A percentile compares a stretch with the other conserved stretches of the same genome.
Evolutionary conservation across 192 early-diverging fungal genomes (phyloP).

Genomic region (Umbelopsis isabellina): DNA sequence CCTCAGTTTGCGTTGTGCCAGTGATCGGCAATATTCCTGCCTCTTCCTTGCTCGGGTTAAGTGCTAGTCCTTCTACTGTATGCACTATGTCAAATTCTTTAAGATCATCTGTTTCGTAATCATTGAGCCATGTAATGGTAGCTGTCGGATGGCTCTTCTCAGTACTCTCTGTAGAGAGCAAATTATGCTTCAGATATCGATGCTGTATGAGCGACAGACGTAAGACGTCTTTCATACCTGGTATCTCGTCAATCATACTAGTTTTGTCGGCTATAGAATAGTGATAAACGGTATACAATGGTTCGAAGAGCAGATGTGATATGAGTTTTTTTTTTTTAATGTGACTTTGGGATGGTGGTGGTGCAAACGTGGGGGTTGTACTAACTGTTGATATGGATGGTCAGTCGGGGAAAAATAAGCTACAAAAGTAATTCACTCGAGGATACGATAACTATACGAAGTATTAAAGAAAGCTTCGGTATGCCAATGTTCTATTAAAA

Average conservation of each 20-base stretch:
- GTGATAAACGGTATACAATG: no score
- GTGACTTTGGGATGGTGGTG: no score
- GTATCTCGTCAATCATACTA: constrained; percentile 5
- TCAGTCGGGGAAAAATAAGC: not conserved
- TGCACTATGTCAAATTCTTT: constrained; percentile 10
- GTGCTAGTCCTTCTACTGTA: not conserved
- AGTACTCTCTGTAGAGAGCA: not conserved
- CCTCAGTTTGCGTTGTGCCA: not conserved
- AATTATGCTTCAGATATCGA: not conserved
- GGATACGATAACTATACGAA: no score
- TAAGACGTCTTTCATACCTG: not conserved
- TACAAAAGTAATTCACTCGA: not conserved
- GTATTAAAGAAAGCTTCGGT: no score
- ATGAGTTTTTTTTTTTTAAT: no score
- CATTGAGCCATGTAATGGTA: not conserved
- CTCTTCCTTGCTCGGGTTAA: not conserved
- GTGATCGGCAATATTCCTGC: no score
- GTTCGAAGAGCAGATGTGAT: no score
- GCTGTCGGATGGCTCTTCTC: not conserved
- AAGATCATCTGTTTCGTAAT: not conserved
- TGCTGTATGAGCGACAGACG: not conserved
- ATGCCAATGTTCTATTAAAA: not conserved
- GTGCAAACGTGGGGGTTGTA: not conserved
- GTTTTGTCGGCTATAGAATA: not conserved
- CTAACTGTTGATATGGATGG: constrained; percentile 1